These are phyloP conservation scores for Gliomastix tumulicola DNA, from an alignment of 2,329 filamentous ascomycete species.

Conservation along the genomic window DNA sequence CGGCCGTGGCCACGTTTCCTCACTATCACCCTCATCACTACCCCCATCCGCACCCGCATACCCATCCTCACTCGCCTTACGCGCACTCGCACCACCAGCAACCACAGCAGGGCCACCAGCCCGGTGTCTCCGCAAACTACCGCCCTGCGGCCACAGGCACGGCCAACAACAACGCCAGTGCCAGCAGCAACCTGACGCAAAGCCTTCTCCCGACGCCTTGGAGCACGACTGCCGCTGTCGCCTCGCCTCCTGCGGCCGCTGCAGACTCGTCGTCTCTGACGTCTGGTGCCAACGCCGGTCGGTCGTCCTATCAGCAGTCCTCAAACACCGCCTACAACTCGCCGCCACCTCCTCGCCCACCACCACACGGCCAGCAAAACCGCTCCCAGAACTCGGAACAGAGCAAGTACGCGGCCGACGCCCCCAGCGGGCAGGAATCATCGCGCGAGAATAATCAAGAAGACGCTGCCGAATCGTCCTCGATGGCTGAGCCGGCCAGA, in stretches of 20 bases:
- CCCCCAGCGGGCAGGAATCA: background rate
- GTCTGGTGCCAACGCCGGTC: conserved; percentile 9
- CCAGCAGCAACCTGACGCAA: background rate
- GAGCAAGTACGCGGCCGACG: background rate
- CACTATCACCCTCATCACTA: conserved; percentile 61
- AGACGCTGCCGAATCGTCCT: conserved; percentile 1
- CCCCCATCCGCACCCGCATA: conserved; percentile 55
- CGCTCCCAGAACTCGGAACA: conserved; percentile 2
- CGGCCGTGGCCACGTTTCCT: conserved; percentile 66
- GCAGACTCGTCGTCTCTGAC: no score
- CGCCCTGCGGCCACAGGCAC: conserved; percentile 8
- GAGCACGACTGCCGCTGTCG: conserved; percentile 4
- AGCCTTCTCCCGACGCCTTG: no score
- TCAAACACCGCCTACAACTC: conserved; percentile 18
- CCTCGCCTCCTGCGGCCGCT: no score
- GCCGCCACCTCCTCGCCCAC: conserved; percentile 20
- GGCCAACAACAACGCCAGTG: conserved; percentile 1
- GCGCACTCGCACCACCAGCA: conserved; percentile 30
- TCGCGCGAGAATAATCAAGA: conserved; percentile 1
- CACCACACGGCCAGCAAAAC: conserved; percentile 18
- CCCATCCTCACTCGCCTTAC: conserved; percentile 51
- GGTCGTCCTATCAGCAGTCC: conserved; percentile 17
- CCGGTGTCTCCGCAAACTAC: conserved; percentile 18
- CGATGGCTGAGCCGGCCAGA: conserved; percentile 20
- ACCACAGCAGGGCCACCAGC: no score